Evolutionary conservation across 1,284 basidiomycete species (phyloP), one percentile per base, ranked within the genome.

Genomic region (Pseudozyma tsukubaensis): DNA sequence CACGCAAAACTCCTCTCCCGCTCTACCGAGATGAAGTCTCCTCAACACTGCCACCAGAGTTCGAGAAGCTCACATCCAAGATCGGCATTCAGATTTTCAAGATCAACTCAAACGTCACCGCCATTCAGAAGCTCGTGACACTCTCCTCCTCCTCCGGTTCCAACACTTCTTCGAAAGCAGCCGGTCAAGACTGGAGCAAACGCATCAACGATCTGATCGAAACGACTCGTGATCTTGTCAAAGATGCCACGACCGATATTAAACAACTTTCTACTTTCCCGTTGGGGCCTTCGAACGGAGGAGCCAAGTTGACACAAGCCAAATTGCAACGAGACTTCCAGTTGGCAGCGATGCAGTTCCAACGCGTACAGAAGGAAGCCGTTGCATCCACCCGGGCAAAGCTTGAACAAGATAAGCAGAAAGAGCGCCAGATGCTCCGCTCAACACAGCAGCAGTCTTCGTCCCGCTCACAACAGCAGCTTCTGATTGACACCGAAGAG

Each of bases 21-120:
- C 58, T 77, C 42, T 66, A 73, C 45, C 68, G 58, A 32, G 66
- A 71, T 16, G 47, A 78, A 49, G 57, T 57, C 39, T 50, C 70
- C 18, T 42, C 55, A 12, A 42, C 63, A 0, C 42, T 61, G 13
- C 62, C 60, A 16, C 66, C 70, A 3, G 81, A 80, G 43, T 99
- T 97, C 85, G 87, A 89, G 19, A 87, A 87, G 45, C 87, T 97
- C 18, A 93, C 97, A 81, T 91, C 91, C 29, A 92, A 92, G 18
- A 88, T 99, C 53, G 93, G 94, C 1, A 88, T 98, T 16, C 96
- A 98, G 85, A 92, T 97, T 67, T 98, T 99, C 91, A 97, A 98
- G 89, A 94, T 99, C 87, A 96, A 97, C 82, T 90, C 92, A 67
- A 99, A 99, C 86, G 94, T 98, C 7, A 92, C 95, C 79, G 95